A percentile compares a stretch with the other conserved stretches of the same genome.
These are phyloP conservation scores for Chlorella sp. DNA, from an alignment of 139 green algal genomes.

Conservation along the genomic window DNA sequence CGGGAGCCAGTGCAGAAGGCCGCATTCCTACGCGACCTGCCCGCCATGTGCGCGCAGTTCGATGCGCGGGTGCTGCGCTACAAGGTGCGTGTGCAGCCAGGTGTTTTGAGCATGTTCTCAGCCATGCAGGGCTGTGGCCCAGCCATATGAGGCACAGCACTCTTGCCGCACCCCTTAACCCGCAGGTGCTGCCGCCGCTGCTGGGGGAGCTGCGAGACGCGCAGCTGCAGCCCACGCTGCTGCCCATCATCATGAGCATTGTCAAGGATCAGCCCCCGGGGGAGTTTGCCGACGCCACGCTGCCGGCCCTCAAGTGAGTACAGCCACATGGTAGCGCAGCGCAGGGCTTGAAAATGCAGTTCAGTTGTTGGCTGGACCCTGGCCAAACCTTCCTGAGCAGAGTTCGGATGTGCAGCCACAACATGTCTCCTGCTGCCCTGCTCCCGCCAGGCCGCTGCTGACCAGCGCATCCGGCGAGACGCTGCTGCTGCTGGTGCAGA, in stretches of 20 bases:
- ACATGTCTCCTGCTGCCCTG: neutral
- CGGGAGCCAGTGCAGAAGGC: slow-evolving; percentile 73
- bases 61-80: slow-evolving; percentile 73
- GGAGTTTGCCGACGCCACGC: slow-evolving; percentile 52
- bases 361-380: neutral
- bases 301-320: slow-evolving; percentile 50
- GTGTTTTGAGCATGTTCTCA: neutral
- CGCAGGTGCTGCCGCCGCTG: slow-evolving; percentile 51
- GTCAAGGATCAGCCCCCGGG: slow-evolving; percentile 42
- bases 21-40: slow-evolving; percentile 78
- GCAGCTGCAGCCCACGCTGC: slow-evolving; percentile 54
- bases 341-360: neutral
- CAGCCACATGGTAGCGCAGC: no score
- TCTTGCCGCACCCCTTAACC: neutral
- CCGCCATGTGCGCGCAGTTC: slow-evolving; percentile 66
- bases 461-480: slow-evolving; percentile 39
- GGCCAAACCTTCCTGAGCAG: neutral
- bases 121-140: no score
- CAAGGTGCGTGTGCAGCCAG: neutral
- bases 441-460: slow-evolving; percentile 10
- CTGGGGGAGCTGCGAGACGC: slow-evolving; percentile 62
- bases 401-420: neutral
- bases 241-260: slow-evolving; percentile 72
- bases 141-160: no score
- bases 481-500: slow-evolving; percentile 58